Conservation (phyloP, 1,139 yeast species). For the Diutina rugosa region DNA sequence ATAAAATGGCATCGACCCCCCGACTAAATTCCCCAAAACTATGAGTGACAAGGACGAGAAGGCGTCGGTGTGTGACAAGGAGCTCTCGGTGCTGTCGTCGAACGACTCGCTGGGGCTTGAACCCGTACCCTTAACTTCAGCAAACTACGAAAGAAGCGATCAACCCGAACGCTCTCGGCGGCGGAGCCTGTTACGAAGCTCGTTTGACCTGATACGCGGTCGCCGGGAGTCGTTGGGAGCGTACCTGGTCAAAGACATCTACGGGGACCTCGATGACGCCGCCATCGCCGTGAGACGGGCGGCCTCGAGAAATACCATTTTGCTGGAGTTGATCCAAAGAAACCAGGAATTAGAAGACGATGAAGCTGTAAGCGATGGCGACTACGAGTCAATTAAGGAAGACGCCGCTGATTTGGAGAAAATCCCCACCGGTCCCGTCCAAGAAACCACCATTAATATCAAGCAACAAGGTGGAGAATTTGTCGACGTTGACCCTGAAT, state of each 20-base stretch:
- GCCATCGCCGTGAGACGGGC: neutral
- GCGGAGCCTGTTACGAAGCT: neutral
- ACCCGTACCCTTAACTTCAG: neutral
- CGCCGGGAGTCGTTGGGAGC: neutral
- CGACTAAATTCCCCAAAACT: neutral
- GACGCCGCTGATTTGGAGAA: slow-evolving; percentile 7
- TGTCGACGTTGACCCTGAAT: neutral
- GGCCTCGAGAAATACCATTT: neutral
- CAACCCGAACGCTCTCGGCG: neutral
- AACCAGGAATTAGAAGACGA: slow-evolving; percentile 1
- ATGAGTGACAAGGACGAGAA: neutral
- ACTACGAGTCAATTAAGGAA: slow-evolving; percentile 3
- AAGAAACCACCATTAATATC: slow-evolving; percentile 1
- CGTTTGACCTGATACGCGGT: neutral
- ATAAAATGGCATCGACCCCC: neutral
- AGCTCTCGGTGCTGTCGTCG: neutral
- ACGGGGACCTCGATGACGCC: neutral
- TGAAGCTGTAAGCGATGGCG: neutral
- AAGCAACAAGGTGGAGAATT: slow-evolving; percentile 1
- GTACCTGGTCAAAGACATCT: slow-evolving; percentile 11
- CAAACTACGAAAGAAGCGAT: neutral
- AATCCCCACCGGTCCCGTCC: neutral
- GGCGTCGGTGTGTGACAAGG: neutral
- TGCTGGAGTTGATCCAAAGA: neutral
- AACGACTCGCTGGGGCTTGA: neutral